Evolutionary conservation across 169 alveolate species (phyloP).

Genomic region (Cryptosporidium bovis): DNA sequence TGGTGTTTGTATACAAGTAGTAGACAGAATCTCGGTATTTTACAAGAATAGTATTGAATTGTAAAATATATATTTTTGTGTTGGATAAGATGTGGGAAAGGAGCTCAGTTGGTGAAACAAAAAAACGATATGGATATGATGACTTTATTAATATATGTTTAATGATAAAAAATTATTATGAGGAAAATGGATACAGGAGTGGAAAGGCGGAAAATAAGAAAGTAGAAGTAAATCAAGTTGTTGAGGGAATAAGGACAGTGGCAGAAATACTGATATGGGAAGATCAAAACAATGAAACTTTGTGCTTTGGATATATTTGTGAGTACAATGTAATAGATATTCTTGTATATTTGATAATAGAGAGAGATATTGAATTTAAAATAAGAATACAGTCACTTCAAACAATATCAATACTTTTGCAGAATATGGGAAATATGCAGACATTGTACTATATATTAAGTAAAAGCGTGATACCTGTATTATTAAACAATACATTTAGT

Average conservation of each 20-base stretch:
- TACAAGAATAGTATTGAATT: no score
- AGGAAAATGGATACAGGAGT: no score
- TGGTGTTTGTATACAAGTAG: no score
- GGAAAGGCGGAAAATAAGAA: no score
- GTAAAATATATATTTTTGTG: no score
- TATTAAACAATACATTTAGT: constrained; percentile 37
- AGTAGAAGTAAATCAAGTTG: not conserved
- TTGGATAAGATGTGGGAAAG: no score
- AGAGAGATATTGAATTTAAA: constrained; percentile 8
- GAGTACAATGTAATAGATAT: constrained; percentile 1
- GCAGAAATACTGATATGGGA: constrained; percentile 68
- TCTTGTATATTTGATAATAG: constrained; percentile 15
- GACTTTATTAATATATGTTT: no score
- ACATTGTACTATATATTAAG: constrained; percentile 45
- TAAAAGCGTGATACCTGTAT: constrained; percentile 3
- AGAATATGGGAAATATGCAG: constrained; percentile 15
- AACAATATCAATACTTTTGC: constrained; percentile 46
- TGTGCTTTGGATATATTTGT: constrained; percentile 38
- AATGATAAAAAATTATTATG: no score
- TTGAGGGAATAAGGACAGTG: constrained; percentile 39
- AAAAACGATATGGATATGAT: no score
- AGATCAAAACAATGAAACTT: constrained; percentile 55
- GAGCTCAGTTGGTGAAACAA: no score
- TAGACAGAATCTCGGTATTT: no score
- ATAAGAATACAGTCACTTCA: constrained; percentile 59